Percentiles rank a stretch among this genome's conserved stretches.
Evolutionary conservation across 805 yeast species (phyloP).

Genomic region (Hanseniaspora thailandica): DNA sequence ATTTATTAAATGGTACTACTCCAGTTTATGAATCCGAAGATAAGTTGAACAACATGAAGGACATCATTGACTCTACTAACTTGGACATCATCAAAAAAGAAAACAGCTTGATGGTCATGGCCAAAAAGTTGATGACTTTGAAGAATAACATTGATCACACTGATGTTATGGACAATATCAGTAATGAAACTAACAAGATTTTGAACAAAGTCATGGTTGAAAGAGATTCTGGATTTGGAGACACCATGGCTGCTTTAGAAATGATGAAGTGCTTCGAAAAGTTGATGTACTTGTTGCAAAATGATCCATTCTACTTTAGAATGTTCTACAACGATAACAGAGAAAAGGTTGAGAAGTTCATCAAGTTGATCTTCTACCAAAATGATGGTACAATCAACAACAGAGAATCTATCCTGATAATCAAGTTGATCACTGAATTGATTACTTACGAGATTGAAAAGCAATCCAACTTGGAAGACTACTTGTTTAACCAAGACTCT

Average conservation of each 20-base stretch:
- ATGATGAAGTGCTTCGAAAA: constrained; percentile 42
- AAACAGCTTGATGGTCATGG: constrained; percentile 60
- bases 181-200: constrained; percentile 13
- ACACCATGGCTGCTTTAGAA: constrained; percentile 4
- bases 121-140: constrained; percentile 63
- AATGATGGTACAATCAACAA: constrained; percentile 25
- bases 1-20: constrained; percentile 59
- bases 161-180: constrained; percentile 1
- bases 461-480: constrained; percentile 21
- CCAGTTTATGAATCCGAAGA: constrained; percentile 66
- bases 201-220: constrained; percentile 14
- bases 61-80: constrained; percentile 58
- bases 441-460: constrained; percentile 34
- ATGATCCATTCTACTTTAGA: constrained; percentile 63
- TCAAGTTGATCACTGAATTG: constrained; percentile 44
- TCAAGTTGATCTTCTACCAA: constrained; percentile 25
- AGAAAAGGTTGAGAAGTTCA: constrained; percentile 23
- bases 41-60: constrained; percentile 53
- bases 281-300: constrained; percentile 69
- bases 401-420: constrained; percentile 60
- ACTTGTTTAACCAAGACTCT: constrained; percentile 22
- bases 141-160: constrained; percentile 52
- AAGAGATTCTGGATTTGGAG: constrained; percentile 8
- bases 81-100: constrained; percentile 60
- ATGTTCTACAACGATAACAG: constrained; percentile 36